Evolutionary conservation across 768 basidiomycete species (phyloP).

Genomic region (Hortiboletus flavorubellus): DNA sequence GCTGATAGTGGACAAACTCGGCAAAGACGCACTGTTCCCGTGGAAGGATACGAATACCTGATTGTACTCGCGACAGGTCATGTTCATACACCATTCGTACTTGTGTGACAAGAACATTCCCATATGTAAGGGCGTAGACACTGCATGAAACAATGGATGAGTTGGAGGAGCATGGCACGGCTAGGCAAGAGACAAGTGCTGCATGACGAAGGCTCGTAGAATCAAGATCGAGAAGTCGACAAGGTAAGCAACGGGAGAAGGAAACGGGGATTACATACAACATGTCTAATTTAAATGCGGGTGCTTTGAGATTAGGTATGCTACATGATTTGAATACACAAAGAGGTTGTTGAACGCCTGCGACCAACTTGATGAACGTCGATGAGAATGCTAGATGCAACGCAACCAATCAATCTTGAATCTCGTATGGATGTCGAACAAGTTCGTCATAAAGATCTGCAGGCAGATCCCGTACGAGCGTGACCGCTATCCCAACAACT

Average conservation of each 20-base stretch:
- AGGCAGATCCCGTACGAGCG: slow-evolving; percentile 89
- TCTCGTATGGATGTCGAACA: slow-evolving; percentile 81
- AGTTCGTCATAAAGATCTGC: slow-evolving; percentile 84
- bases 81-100: neutral
- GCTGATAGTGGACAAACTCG: slow-evolving; percentile 24
- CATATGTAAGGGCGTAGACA: neutral
- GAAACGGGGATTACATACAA: slow-evolving; percentile 14
- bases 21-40: slow-evolving; percentile 15
- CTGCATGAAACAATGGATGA: neutral
- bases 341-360: slow-evolving; percentile 6
- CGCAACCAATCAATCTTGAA: slow-evolving; percentile 17
- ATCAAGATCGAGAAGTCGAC: neutral
- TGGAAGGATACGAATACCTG: slow-evolving; percentile 16
- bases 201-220: neutral
- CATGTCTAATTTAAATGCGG: neutral
- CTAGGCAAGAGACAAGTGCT: neutral
- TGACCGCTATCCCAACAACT: slow-evolving; percentile 91
- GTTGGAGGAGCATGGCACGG: neutral
- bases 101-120: neutral
- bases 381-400: neutral
- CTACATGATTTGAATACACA: slow-evolving; percentile 23
- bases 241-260: neutral
- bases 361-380: slow-evolving; percentile 8
- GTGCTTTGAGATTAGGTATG: slow-evolving; percentile 13
- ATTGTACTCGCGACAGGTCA: neutral